Evolutionary conservation across 805 yeast genomes (phyloP), one percentile per base, ranked within the genome.

Genomic region (Isabelozyma gotoi): DNA sequence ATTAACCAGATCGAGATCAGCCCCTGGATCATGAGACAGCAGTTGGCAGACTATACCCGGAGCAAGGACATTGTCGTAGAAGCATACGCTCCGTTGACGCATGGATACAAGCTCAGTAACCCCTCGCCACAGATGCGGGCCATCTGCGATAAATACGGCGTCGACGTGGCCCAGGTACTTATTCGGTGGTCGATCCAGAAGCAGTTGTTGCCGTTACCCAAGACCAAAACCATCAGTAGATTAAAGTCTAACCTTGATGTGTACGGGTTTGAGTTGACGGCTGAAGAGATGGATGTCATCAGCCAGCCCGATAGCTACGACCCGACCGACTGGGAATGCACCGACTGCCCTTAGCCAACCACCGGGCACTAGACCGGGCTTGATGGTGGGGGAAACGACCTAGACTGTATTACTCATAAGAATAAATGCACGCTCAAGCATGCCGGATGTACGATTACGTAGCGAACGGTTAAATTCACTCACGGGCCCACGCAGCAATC

Each of bases 261-360:
- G 2, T 46, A 51, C 33, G 57, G 49, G 27, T 63, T 63, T 47
- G 60, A 56, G 31, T 51, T 65, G 39, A 60, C 62, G 5, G 33
- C 33, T 1, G 59, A 56, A 15, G 71, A 65, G 36, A 49, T 63
- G 7, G 42, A 32, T 5, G 41, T 38, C 5, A 50, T 65, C 18
- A 61, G 55, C 38, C 67, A 63, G 43, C 71, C 71, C 2, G 53
- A 53, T 3, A 79, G 77, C 1, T 81, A 84, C 50, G 88, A 82
- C 47, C 88, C 88, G 8, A 82, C 88, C 1, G 89, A 83, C 53
- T 84, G 89, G 89, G 89, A 84, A 55, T 82, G 85, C 45, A 80
- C 84, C 3, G 78, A 78, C 50, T 81, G 80, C 18, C 81, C 83
- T 16, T 60, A 45, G 40, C 36, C n/a, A 10, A 10, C n/a, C 29